Evolutionary conservation across 176 grass and related monocot genomes (phyloP), one percentile per base, ranked within the genome.

Genomic region (Carex parvula): DNA sequence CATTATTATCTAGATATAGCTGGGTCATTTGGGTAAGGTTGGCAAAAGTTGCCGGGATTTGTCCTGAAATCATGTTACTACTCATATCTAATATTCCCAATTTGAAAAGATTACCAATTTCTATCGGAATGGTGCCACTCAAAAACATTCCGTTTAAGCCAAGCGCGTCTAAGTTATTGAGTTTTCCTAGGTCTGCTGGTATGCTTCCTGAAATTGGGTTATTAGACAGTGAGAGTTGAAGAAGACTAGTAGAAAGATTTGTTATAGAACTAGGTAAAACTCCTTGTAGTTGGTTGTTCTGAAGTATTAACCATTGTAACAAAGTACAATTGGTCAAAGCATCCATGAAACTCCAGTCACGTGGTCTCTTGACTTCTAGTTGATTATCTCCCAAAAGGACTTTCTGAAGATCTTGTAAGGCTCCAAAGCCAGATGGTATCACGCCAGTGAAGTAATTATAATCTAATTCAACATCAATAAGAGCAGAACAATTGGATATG

Each of bases 131-230:
- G 35, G 0, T 37, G 35, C 35, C 35, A 37, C 0, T 37, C 2
- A 37, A 2, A 37, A 37, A 37, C 35, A 37, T 4, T 37, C 3
- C 3, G 3, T 3, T 0, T 37, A 37, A 3, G 35, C 5, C 13
- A 24, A 91, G 53, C 1, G 7, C 2, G 53, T 13, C 65, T 42
- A 91, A 32, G 2, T 78, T 73, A 53, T 14, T 55, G 26, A 88
- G 68, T 4, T 91, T 88, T 16, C 78, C 70, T 17, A 88, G 57
- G 70, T 48, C 82, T 32, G 21, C 1, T 0, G 79, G 84, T 20
- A 91, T 60, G 32, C 42, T 79, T 41, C 78, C 89, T 1, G 64
- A 53, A 64, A 91, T 53, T 64, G 20, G 87, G 29, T 86, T 91
- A 0, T 1, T 0, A 53, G 0, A 12, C 52, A 88, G 13, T 21